Conservation (phyloP, 768 basidiomycete species). For the Xerocomellus dryophilus region DNA sequence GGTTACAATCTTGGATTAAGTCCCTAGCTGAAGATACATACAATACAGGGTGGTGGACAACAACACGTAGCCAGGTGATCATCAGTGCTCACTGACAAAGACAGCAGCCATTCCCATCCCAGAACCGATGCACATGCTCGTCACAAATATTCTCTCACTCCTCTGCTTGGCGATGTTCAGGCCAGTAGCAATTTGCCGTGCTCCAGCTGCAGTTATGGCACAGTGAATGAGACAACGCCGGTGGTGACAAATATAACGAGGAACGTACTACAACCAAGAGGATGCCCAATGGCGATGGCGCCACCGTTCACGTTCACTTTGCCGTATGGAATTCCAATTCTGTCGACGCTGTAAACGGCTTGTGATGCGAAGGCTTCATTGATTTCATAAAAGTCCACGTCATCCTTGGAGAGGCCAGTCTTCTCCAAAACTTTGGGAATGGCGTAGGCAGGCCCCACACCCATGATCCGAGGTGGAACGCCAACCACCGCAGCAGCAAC, state of each 20-base stretch:
- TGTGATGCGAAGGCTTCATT: constrained; percentile 90
- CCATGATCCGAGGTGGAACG: constrained; percentile 87
- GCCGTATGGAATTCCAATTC: constrained; percentile 64
- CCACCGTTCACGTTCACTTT: constrained; percentile 89
- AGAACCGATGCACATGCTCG: constrained; percentile 87
- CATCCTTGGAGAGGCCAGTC: constrained; percentile 59
- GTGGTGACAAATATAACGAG: constrained; percentile 3
- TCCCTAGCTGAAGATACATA: neutral
- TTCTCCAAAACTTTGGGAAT: constrained; percentile 72
- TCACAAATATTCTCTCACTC: constrained; percentile 74
- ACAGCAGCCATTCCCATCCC: constrained; percentile 92
- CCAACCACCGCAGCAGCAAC: constrained; percentile 68
- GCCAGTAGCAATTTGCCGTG: constrained; percentile 85
- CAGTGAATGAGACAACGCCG: constrained; percentile 2
- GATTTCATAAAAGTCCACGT: constrained; percentile 90
- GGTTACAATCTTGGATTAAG: neutral
- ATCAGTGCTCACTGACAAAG: constrained; percentile 78
- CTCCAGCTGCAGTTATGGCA: constrained; percentile 52
- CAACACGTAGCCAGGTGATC: neutral
- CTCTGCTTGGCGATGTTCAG: constrained; percentile 78
- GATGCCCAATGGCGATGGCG: constrained; percentile 87
- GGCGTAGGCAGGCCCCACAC: constrained; percentile 86
- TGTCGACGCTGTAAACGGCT: constrained; percentile 69
- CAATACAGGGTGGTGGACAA: neutral
- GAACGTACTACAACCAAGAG: constrained; percentile 78